phyloP scores from a whole-genome alignment of 2,329 filamentous ascomycete species.

The Pseudocercospora crystallina region DNA sequence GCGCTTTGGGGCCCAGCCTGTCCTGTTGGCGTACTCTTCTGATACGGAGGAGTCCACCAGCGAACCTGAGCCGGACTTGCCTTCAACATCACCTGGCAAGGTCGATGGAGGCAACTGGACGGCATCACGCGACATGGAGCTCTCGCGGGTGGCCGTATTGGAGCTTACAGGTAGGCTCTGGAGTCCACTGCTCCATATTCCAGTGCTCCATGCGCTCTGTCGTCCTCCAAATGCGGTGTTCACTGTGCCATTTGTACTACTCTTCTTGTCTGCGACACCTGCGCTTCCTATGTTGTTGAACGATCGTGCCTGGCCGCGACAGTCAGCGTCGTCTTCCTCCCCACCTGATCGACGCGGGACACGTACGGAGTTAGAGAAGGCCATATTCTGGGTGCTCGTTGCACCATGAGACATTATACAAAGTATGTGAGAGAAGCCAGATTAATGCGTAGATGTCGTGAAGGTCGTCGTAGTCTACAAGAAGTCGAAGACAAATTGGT shows the following conservation, averaged over 20 bases:
- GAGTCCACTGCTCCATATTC: slow-evolving; percentile 31
- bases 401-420: slow-evolving; percentile 32
- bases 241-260: slow-evolving; percentile 17
- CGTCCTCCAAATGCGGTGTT: slow-evolving; percentile 12
- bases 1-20: slow-evolving; percentile 44
- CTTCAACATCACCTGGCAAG: slow-evolving; percentile 43
- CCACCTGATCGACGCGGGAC: neutral
- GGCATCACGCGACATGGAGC: slow-evolving; percentile 25
- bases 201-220: slow-evolving; percentile 27
- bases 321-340: slow-evolving; percentile 7
- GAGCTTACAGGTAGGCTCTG: slow-evolving; percentile 25
- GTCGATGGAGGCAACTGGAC: slow-evolving; percentile 26
- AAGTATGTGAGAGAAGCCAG: slow-evolving; percentile 28
- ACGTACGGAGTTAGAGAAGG: slow-evolving; percentile 24
- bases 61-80: slow-evolving; percentile 67
- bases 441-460: slow-evolving; percentile 26
- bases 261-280: slow-evolving; percentile 21
- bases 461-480: no score
- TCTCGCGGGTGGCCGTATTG: slow-evolving; percentile 24
- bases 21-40: slow-evolving; percentile 57
- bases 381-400: slow-evolving; percentile 23
- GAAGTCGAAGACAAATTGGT: no score
- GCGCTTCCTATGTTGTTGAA: slow-evolving; percentile 20
- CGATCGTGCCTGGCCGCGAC: slow-evolving; percentile 26
- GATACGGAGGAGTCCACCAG: slow-evolving; percentile 68